These are phyloP conservation scores for Lolium rigidum DNA, from an alignment of 176 grass and related monocot genomes.

Conservation along the genomic window DNA sequence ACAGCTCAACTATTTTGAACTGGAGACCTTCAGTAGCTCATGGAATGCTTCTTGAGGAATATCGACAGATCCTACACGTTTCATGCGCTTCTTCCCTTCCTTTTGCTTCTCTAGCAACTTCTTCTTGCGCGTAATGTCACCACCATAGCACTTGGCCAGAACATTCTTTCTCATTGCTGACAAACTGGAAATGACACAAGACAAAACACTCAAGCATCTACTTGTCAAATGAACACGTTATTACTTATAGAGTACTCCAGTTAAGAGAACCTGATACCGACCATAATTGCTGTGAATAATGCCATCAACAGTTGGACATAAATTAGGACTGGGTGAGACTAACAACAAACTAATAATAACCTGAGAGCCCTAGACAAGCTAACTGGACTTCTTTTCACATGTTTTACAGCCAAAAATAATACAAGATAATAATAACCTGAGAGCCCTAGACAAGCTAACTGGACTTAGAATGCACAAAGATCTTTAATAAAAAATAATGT, in stretches of 20 bases:
- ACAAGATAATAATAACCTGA: not conserved
- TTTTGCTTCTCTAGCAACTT: constrained; percentile 98
- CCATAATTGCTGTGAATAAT: not conserved
- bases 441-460: too few species aligned
- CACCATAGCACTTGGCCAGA: constrained; percentile 97
- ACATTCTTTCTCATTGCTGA: constrained; percentile 99
- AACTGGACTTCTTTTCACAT: not conserved
- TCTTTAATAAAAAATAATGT: not conserved
- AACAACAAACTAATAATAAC: not conserved
- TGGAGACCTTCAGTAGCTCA: constrained; percentile 82
- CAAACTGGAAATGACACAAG: constrained; percentile 58
- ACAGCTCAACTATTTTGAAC: constrained; percentile 58
- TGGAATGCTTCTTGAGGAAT: constrained; percentile 98
- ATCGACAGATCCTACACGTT: constrained; percentile 96
- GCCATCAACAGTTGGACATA: not conserved
- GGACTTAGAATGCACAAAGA: not conserved
- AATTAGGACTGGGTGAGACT: constrained; percentile 3
- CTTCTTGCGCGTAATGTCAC: constrained; percentile 93
- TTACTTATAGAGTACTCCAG: not conserved
- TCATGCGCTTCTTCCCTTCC: constrained; percentile 99
- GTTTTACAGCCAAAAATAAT: not conserved
- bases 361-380: not conserved
- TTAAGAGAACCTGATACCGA: not conserved
- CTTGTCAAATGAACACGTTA: constrained; percentile 13
- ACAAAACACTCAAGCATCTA: not conserved